Base-by-base conservation (phyloP, 805 yeast genomes). In the Lachancea kluyveri region DNA sequence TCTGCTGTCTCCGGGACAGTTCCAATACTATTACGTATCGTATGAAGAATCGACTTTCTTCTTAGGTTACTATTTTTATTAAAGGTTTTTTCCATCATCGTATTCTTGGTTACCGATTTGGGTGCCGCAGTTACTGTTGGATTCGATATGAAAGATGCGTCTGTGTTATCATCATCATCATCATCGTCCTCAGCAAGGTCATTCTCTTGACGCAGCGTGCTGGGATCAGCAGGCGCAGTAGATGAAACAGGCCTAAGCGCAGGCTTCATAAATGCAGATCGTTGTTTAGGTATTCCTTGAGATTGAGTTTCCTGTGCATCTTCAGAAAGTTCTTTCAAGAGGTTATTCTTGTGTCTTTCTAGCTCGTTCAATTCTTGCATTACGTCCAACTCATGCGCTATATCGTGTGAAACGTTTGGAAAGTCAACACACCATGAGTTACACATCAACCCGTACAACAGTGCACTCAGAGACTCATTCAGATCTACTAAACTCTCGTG, bases 401-500 rank as follows among this genome's bases (percentile, higher is more conserved):
- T 40, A 33, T 52, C 50, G 22, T 38, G 45, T 8, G 59, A 49
- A 15, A 51, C 39, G 17, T 46, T 45, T 13, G 63, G 59, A 45
- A 83, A 83, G 48, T 82, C 87, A 17, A 81, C 81, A 57, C 95
- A 83, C 79, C 92, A 86, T 40, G 94, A 88, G 48, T 87, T 85
- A 56, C 85, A 76, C 50, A 80, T 74, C 30, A 86, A 58, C 2
- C 95, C 95, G 48, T 82, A 84, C 31, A 86, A 52, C 33, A 86
- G 77, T 23, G 88, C 65, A 1, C 84, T 77, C 45, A 87, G 74
- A 2, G 85, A 72, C 55, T 86, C 96, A 50, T 85, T 85, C 55
- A 87, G 79, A 17, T 66, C 62, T 3, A 68, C 66, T 13, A 87
- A 57, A 5, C 74, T 72, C 26, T 76, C 72, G 55, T 85, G 86